Percentiles rank a stretch among this genome's conserved stretches.
phyloP scores from a whole-genome alignment of 2,329 filamentous ascomycete species.

The Aureobasidium sp. region DNA sequence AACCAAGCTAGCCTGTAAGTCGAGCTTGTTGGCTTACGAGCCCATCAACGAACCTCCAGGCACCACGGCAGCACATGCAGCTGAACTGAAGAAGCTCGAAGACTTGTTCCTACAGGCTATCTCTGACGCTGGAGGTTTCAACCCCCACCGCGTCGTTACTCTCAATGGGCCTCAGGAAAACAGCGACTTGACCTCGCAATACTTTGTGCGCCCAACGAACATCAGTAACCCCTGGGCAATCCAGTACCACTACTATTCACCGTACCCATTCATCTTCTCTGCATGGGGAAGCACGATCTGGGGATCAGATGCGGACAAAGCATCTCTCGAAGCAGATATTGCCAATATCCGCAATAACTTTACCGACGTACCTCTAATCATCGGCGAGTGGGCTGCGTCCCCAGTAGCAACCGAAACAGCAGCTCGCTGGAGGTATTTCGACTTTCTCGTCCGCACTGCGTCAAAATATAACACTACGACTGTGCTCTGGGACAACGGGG shows the following conservation, averaged over 20 bases:
- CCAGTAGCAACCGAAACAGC: slow-evolving; percentile 47
- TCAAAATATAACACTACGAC: slow-evolving; percentile 44
- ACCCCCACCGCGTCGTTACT: slow-evolving; percentile 49
- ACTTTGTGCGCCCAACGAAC: slow-evolving; percentile 45
- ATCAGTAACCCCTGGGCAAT: slow-evolving; percentile 53
- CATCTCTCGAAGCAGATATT: slow-evolving; percentile 44
- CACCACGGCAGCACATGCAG: slow-evolving; percentile 44
- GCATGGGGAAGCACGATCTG: slow-evolving; percentile 55
- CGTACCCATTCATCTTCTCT: slow-evolving; percentile 38
- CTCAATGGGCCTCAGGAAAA: slow-evolving; percentile 49
- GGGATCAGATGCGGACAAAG: slow-evolving; percentile 50
- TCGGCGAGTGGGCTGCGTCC: slow-evolving; percentile 53
- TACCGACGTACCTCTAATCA: slow-evolving; percentile 47
- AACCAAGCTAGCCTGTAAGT: slow-evolving; percentile 48
- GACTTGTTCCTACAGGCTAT: slow-evolving; percentile 50
- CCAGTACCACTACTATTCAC: slow-evolving; percentile 57
- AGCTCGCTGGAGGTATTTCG: slow-evolving; percentile 53
- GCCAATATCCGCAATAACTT: slow-evolving; percentile 48
- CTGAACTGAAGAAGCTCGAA: slow-evolving; percentile 50
- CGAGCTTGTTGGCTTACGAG: slow-evolving; percentile 50
- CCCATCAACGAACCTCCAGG: slow-evolving; percentile 55
- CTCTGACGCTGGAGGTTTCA: slow-evolving; percentile 49
- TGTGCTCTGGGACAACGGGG: slow-evolving; percentile 55
- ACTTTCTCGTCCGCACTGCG: slow-evolving; percentile 46
- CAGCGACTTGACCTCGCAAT: slow-evolving; percentile 46